Evolutionary conservation across 2,329 filamentous ascomycete genomes (phyloP).

Genomic region (Macrophomina pseudophaseolina): DNA sequence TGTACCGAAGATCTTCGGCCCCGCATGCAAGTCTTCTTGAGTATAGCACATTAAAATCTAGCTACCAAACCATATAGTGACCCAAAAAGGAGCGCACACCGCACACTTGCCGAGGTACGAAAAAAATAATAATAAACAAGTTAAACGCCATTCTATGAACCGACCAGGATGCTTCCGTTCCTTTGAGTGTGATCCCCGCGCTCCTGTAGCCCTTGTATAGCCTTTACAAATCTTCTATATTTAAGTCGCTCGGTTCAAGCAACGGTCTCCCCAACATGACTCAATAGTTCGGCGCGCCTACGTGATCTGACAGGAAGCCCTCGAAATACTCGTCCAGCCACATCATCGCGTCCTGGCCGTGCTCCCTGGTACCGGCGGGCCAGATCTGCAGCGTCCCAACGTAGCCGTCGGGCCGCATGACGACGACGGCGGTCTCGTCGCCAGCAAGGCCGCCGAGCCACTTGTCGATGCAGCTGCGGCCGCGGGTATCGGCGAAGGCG

Average conservation of each 20-base stretch:
- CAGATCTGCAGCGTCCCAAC: constrained; percentile 66
- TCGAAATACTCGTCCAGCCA: constrained; percentile 61
- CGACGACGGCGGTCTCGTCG: constrained; percentile 66
- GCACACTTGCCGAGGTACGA: too few species aligned
- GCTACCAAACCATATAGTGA: neutral
- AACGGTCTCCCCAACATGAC: neutral
- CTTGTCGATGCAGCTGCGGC: constrained; percentile 64
- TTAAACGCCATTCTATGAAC: too few species aligned
- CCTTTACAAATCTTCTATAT: neutral
- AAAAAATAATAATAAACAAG: too few species aligned
- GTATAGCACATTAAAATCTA: neutral
- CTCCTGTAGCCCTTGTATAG: neutral
- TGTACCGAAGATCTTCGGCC: too few species aligned
- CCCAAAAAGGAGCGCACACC: too few species aligned
- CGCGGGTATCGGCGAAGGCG: constrained; percentile 60
- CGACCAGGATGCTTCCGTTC: too few species aligned
- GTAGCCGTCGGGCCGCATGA: constrained; percentile 76
- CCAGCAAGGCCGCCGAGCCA: constrained; percentile 67
- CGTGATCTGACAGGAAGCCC: constrained; percentile 44
- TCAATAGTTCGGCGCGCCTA: constrained; percentile 15
- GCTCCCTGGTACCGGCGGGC: constrained; percentile 36
- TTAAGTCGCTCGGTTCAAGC: constrained; percentile 51
- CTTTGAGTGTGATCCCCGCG: too few species aligned
- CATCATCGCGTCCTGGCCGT: constrained; percentile 41
- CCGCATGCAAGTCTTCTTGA: neutral